Base-by-base conservation (phyloP, 2,329 filamentous ascomycete genomes). In the Colletotrichum incanum region DNA sequence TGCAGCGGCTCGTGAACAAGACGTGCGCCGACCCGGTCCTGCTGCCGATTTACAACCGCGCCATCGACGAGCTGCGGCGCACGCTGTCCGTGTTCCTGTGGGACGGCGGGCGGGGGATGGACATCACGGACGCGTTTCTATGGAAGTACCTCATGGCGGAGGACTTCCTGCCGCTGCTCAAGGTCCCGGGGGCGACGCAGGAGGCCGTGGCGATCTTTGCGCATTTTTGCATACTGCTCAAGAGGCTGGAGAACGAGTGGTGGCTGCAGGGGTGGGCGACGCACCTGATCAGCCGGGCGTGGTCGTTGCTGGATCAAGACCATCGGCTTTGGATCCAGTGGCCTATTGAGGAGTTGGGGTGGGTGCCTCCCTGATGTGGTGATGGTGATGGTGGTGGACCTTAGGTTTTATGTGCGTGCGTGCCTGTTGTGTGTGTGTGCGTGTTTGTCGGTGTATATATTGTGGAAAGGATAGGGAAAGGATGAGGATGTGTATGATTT, bases 111-210 rank as follows among this genome's bases (percentile, higher is more conserved):
- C 34, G 72, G 16, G 72, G 70, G 11, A 76, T 80, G 16, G 84
- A 85, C 60, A 75, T 80, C 28, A 76, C 78, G 2, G 84, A 85
- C 66, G 76, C 82, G 1, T 84, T 85, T 65, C 75, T 82, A 6
- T 85, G 83, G 83, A 77, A 84, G 58, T 84, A 82, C 74, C 65
- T 73, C 34, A 77, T 82, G 12, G 76, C 79, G 3, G 78, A 82
- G 64, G 80, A 80, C 5, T 81, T 83, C 28, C 71, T 85, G 12
- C 77, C 80, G 20, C 75, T 85, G 28, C 73, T 85, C 16, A 76
- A 76, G 37, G 67, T 50, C 6, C 64, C 71, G 14, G 73, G 75
- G 23, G 77, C 74, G n/a, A 73, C 74, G 47, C 79, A 79, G 67
- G 79, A 78, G 45, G 76, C 79, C 2, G 69, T 84, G 6, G 77